Conservation (phyloP, 257 asterid species). For the Cruciata laevipes region DNA sequence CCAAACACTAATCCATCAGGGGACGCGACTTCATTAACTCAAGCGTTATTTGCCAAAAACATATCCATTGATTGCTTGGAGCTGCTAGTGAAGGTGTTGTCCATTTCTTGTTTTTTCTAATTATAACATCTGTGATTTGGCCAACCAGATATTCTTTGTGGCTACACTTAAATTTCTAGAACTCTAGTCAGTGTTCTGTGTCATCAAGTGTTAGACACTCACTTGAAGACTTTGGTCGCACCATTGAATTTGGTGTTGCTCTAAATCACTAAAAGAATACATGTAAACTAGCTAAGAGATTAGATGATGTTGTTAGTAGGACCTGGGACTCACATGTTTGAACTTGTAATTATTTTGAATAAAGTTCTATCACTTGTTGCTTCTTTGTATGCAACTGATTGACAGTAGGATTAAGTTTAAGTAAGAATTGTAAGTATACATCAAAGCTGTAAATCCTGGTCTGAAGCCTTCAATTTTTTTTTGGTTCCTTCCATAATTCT, state of each 20-base stretch:
- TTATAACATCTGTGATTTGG: too few relatives aligned
- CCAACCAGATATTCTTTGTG: background rate
- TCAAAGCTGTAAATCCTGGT: background rate
- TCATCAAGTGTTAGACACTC: background rate
- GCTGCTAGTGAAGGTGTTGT: background rate
- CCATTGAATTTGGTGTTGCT: background rate
- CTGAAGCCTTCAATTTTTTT: background rate
- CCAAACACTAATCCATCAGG: too few relatives aligned
- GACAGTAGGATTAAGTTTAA: background rate
- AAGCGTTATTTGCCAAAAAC: background rate
- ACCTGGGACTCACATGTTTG: background rate
- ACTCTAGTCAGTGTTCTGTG: background rate
- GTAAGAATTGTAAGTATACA: background rate
- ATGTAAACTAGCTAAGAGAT: background rate
- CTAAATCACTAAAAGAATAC: background rate
- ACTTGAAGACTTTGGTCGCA: background rate
- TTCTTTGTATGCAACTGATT: background rate
- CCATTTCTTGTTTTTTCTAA: background rate
- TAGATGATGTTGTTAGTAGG: background rate
- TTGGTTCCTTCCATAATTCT: background rate
- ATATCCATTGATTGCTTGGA: background rate
- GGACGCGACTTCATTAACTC: background rate
- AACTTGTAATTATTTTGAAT: background rate
- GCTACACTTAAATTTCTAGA: background rate
- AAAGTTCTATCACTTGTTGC: background rate